Conservation (phyloP, 805 yeast genomes). For the Schizosaccharomyces osmophilus region DNA sequence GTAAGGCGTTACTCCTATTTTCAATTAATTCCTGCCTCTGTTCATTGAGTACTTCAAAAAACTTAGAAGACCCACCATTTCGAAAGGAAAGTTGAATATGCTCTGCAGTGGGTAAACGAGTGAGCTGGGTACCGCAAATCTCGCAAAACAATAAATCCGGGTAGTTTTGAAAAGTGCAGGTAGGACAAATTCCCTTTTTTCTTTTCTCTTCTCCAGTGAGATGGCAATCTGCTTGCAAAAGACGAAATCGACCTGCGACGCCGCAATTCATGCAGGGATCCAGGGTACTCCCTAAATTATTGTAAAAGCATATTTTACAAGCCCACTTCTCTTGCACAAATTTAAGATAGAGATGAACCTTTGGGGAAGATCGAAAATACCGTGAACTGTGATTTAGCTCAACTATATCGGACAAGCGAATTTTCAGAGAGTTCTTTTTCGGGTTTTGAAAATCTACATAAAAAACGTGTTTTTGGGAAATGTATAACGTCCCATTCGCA, state of each 20-base stretch:
- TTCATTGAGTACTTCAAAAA: not conserved
- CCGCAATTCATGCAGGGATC: not conserved
- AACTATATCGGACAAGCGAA: slow-evolving; percentile 1
- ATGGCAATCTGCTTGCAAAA: not conserved
- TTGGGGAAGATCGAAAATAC: slow-evolving; percentile 1
- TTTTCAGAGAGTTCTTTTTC: not conserved
- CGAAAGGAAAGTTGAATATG: not conserved
- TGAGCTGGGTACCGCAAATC: not conserved
- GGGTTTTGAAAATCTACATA: not conserved
- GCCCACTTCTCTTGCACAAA: not conserved
- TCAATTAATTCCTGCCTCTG: not conserved
- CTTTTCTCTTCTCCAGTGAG: not conserved
- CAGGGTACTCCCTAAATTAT: not conserved
- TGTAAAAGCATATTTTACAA: not conserved
- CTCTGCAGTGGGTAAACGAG: not conserved
- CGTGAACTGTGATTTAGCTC: not conserved
- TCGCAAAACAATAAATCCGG: not conserved
- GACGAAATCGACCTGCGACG: not conserved
- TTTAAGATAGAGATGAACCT: not conserved
- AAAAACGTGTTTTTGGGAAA: not conserved
- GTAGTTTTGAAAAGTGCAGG: not conserved
- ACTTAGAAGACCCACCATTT: not conserved
- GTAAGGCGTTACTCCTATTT: not conserved
- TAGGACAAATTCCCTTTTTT: not conserved
- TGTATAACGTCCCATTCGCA: not conserved